A percentile compares a stretch with the other conserved stretches of the same genome.
Conservation (phyloP, 2,329 filamentous ascomycete genomes). For the Monosporascus sp. region DNA sequence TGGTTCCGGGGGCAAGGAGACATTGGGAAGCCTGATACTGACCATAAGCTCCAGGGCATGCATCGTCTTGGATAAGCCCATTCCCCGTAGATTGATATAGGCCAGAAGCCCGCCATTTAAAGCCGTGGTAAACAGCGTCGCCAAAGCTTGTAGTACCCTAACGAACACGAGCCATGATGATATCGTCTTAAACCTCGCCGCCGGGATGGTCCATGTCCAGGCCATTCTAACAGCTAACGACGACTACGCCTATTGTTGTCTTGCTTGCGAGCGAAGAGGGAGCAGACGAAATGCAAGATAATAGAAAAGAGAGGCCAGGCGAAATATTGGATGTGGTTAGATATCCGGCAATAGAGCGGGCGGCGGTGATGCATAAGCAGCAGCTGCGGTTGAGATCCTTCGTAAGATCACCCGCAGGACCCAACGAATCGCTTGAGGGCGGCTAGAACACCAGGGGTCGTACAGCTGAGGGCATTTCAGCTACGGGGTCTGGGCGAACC, state of each 20-base stretch:
- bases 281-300: neutral
- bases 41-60: constrained; percentile 30
- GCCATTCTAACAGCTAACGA: constrained; percentile 11
- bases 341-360: neutral
- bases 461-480: neutral
- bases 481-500: neutral
- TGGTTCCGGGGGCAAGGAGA: neutral
- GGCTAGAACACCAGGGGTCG: neutral
- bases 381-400: neutral
- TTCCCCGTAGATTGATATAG: constrained; percentile 21
- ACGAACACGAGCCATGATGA: constrained; percentile 28
- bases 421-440: neutral
- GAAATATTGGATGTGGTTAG: neutral
- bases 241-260: neutral
- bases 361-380: neutral
- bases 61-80: constrained; percentile 21
- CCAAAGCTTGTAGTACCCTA: constrained; percentile 27
- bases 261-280: neutral
- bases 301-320: neutral
- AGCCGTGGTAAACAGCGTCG: constrained; percentile 21
- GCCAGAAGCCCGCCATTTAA: constrained; percentile 31
- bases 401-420: neutral
- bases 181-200: constrained; percentile 16
- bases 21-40: constrained; percentile 8
- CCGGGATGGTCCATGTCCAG: constrained; percentile 4